Evolutionary conservation across 306 rosid genomes (phyloP).

Genomic region (Leucaena leucocephala): DNA sequence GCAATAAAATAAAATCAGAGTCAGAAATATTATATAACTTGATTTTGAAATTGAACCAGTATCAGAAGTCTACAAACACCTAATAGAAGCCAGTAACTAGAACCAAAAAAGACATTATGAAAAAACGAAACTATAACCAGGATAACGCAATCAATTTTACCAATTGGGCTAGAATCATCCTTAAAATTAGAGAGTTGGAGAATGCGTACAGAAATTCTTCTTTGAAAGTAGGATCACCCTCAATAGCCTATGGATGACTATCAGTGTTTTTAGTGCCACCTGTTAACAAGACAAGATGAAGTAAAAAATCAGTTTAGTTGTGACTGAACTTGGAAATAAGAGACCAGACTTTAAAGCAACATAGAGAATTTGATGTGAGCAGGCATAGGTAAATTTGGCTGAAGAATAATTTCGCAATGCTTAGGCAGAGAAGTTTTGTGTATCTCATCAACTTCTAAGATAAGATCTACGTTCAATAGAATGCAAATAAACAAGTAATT

Average conservation of each 20-base stretch:
- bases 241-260: slow-evolving; percentile 93
- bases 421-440: neutral
- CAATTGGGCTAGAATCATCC: slow-evolving; percentile 98
- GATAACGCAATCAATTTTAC: slow-evolving; percentile 48
- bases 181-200: slow-evolving; percentile 96
- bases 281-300: slow-evolving; percentile 43
- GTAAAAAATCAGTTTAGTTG: slow-evolving; percentile 7
- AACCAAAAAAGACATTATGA: slow-evolving; percentile 15
- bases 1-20: slow-evolving; percentile 32
- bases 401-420: neutral
- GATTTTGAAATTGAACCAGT: neutral
- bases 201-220: slow-evolving; percentile 84
- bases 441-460: neutral
- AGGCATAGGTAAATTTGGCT: neutral
- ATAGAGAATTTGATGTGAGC: neutral
- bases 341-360: neutral
- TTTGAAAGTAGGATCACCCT: slow-evolving; percentile 95
- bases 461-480: slow-evolving; percentile 25
- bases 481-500: slow-evolving; percentile 16
- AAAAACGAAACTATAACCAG: slow-evolving; percentile 25
- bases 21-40: slow-evolving; percentile 16
- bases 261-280: slow-evolving; percentile 92
- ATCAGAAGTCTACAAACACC: slow-evolving; percentile 14
- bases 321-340: neutral
- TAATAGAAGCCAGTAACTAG: slow-evolving; percentile 27